Base-by-base conservation (phyloP, 768 basidiomycete species). In the Mycena haematopus region DNA sequence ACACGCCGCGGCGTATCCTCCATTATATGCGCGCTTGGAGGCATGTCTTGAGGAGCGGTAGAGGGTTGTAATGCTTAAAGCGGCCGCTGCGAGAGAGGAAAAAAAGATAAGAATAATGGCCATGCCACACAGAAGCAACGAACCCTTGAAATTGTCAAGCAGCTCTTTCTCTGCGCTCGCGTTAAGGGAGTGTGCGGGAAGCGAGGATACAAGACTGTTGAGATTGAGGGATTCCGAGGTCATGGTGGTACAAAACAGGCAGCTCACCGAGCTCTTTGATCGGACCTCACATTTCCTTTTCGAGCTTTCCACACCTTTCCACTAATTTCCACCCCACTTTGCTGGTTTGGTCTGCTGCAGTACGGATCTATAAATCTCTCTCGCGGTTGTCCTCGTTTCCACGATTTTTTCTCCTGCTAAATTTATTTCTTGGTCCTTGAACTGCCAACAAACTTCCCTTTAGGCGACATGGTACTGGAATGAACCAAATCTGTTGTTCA, bases 111-210 rank as follows among this genome's bases (percentile, higher is more conserved):
- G 69, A 71, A 65, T 56, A 52, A 35, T 31, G 46, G 40, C 9
- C 29, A 31, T 54, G 53, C 42, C 50, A 60, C 44, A 22, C 42
- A 52, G 56, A 42, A 42, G 22, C 24, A 15, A 46, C 25, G 35
- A 17, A 91, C 92, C 90, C 85, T 88, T 88, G 73, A 93, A 93
- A 69, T 93, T 91, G 73, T 91, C 89, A 10, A 88, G 77, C 1
- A 94, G 80, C 29, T 92, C 91, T 64, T 89, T 90, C 78, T 93
- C 92, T 25, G 91, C 25, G 40, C 22, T 56, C 25, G 66, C 89
- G 71, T 89, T 90, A 71, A 89, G 90, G 36, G 83, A 77, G 68
- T 86, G 87, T 5, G 87, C 82, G 0, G 91, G 91, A 6, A 93
- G 82, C 1, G 91, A 92, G 72, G 75, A 90, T 29, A 84, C 91